phyloP scores from a whole-genome alignment of 1,139 yeast species.

The Candida sp. region DNA sequence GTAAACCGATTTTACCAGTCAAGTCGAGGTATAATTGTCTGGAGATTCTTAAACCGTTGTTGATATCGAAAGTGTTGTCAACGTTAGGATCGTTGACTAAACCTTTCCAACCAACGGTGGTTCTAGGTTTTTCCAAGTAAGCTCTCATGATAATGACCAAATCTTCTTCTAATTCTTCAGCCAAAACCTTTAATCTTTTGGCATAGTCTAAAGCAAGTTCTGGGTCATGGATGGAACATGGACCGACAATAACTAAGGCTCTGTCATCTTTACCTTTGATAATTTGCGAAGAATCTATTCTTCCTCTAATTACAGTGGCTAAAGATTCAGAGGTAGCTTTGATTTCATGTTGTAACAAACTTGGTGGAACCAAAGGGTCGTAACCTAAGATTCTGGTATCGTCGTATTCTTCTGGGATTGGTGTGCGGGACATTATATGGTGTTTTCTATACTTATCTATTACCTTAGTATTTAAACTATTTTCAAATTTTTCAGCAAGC shows the following conservation, averaged over 20 bases:
- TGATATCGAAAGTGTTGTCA: constrained; percentile 90
- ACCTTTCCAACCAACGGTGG: constrained; percentile 99
- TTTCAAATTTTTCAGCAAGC: neutral
- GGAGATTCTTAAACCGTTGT: constrained; percentile 88
- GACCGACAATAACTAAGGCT: constrained; percentile 82
- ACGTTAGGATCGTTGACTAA: constrained; percentile 96
- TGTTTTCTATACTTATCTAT: too few species aligned
- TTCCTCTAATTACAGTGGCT: constrained; percentile 65
- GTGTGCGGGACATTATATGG: constrained; percentile 39
- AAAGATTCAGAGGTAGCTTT: constrained; percentile 65
- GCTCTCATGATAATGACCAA: constrained; percentile 94
- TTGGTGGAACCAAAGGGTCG: constrained; percentile 95
- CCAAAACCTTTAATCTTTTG: constrained; percentile 53
- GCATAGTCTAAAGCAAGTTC: constrained; percentile 90
- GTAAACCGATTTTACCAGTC: constrained; percentile 58
- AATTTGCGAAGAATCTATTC: constrained; percentile 71
- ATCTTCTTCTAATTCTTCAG: constrained; percentile 68
- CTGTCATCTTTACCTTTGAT: constrained; percentile 79
- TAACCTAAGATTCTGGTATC: constrained; percentile 90
- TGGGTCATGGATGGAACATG: constrained; percentile 96
- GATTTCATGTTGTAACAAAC: constrained; percentile 84
- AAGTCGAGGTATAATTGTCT: constrained; percentile 83
- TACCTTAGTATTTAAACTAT: too few species aligned
- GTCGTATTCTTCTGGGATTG: constrained; percentile 72
- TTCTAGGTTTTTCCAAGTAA: constrained; percentile 95